Conservation (phyloP, 208 protist genomes). For the Naegleria fowleri region DNA sequence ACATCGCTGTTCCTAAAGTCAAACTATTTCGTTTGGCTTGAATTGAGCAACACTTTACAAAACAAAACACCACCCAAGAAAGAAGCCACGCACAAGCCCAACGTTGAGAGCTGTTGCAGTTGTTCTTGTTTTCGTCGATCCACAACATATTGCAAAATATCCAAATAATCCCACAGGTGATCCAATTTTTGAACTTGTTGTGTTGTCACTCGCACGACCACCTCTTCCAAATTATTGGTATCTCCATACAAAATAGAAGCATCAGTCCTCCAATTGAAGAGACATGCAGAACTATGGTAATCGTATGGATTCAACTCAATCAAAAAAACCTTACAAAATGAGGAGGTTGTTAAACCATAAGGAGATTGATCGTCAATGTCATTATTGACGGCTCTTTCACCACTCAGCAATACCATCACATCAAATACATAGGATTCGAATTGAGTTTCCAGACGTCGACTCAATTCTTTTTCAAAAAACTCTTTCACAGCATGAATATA, state of each 20-base stretch:
- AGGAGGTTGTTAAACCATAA: not conserved
- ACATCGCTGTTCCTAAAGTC: too few species aligned
- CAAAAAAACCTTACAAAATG: not conserved
- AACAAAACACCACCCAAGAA: too few species aligned
- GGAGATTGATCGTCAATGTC: not conserved
- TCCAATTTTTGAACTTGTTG: not conserved
- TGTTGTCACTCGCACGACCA: not conserved
- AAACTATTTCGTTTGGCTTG: too few species aligned
- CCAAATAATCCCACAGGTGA: not conserved
- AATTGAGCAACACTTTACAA: too few species aligned
- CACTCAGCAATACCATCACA: not conserved
- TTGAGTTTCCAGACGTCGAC: not conserved
- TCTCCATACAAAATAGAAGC: not conserved
- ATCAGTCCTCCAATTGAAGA: not conserved
- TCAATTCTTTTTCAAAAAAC: not conserved
- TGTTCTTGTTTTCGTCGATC: too few species aligned
- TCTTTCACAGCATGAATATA: not conserved
- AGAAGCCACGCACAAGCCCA: too few species aligned
- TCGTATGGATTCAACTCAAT: slow-evolving; percentile 4
- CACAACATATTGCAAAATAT: not conserved
- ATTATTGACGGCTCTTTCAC: not conserved
- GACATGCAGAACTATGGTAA: not conserved
- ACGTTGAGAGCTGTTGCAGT: too few species aligned
- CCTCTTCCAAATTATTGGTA: not conserved
- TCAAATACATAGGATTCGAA: not conserved